Evolutionary conservation across 2,329 filamentous ascomycete genomes (phyloP).

Genomic region (Akanthomyces muscarius): DNA sequence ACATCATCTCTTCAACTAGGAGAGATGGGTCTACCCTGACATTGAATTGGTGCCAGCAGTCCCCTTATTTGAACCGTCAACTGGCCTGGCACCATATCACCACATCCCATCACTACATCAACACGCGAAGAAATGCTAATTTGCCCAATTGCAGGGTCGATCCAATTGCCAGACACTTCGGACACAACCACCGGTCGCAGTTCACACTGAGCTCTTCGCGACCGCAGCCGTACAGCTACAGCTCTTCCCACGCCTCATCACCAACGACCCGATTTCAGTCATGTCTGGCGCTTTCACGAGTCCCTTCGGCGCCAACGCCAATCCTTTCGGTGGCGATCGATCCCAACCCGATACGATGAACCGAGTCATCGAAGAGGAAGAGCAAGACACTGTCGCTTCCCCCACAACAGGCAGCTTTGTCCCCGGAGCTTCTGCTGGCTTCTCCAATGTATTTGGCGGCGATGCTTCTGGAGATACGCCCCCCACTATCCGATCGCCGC

Average conservation of each 20-base stretch:
- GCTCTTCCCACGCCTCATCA: background rate
- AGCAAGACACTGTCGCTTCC: conserved; percentile 70
- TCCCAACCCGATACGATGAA: conserved; percentile 40
- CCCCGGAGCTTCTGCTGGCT: conserved; percentile 39
- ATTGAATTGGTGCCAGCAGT: background rate
- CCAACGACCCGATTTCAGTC: background rate
- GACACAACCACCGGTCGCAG: background rate
- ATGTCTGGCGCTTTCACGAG: conserved; percentile 81
- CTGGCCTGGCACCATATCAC: background rate
- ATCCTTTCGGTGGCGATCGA: conserved; percentile 63
- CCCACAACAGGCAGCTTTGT: conserved; percentile 63
- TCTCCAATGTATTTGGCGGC: conserved; percentile 51
- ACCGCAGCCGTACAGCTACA: background rate
- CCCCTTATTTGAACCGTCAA: background rate
- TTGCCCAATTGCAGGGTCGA: background rate
- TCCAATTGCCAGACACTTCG: background rate
- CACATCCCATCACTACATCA: background rate
- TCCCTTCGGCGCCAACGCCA: conserved; percentile 61
- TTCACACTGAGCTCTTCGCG: background rate
- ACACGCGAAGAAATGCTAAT: background rate
- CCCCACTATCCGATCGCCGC: conserved; percentile 44
- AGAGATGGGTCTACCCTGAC: background rate
- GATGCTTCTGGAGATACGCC: conserved; percentile 46
- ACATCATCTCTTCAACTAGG: background rate
- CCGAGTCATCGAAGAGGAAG: conserved; percentile 75